Base-by-base conservation (phyloP, 805 yeast genomes). In the Vanderwaltozyma tropicalis region DNA sequence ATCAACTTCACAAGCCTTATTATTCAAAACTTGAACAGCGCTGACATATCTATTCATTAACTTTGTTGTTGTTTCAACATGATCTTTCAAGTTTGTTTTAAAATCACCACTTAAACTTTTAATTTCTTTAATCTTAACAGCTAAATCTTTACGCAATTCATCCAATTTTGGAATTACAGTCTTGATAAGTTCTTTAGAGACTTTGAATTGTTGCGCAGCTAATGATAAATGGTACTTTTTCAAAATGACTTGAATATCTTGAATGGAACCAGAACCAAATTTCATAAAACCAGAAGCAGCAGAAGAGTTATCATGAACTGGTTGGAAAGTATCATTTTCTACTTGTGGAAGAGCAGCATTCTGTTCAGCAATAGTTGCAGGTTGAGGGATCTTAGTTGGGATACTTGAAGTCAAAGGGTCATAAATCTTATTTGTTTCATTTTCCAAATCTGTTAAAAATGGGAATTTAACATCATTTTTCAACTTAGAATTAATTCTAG, bases 101-200 rank as follows among this genome's bases (percentile, higher is more conserved):
- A 76, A 79, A 52, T 78, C 85, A 2, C 61, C 58, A 44, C 72
- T 75, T 34, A 78, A 57, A 35, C 78, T 74, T 53, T 76, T 79
- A 48, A 84, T 85, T 55, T 85, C 95, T 53, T 80, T 80, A 40
- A 84, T 80, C 49, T 84, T 82, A 41, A 75, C 70, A 37, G 73
- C 61, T 44, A 86, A 64, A 55, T 85, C 95, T 43, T 78, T 72
- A 28, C 73, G 67, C 41, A 78, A 62, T 35, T 68, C 74, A 43
- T 72, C 79, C 31, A 78, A 59, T 28, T 76, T 63, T 16, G 80
- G 80, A 20, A 77, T 63, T 12, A 76, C 63, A 59, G 66, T 64
- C 46, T 62, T 65, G 51, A 61, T 70, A 53, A 78, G 59, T 47
- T 75, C 80, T 43, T 68, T 69, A 19, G 75, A 66, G 4, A 74